Evolutionary conservation across 305 asterid genomes (phyloP).

Genomic region (Solanum aculeatissimum): DNA sequence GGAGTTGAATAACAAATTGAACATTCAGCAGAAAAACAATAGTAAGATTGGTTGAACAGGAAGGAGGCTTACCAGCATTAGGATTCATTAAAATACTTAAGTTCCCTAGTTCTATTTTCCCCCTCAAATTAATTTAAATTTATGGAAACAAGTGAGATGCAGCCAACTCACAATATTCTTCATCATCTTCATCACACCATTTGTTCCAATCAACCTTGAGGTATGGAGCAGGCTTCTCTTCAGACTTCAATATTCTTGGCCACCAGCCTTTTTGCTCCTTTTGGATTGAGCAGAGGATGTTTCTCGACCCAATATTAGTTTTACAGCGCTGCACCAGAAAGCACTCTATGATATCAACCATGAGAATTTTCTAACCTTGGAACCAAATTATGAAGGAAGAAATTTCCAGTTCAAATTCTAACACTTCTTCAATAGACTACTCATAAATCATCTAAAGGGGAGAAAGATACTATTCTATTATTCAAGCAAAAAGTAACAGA

Average conservation of each 20-base stretch:
- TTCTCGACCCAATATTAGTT: conserved; percentile 62
- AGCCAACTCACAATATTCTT: conserved; percentile 57
- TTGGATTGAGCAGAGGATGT: conserved; percentile 57
- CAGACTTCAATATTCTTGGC: conserved; percentile 71
- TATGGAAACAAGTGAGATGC: background rate
- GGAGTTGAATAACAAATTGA: background rate
- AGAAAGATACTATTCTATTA: background rate
- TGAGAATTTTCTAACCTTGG: background rate
- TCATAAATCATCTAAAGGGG: background rate
- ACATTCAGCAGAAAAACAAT: background rate
- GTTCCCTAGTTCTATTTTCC: background rate
- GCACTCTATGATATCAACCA: background rate
- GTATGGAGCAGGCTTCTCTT: conserved; percentile 70
- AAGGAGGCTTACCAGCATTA: background rate
- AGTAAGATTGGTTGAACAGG: background rate
- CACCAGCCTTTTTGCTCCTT: conserved; percentile 80
- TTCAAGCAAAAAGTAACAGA: background rate
- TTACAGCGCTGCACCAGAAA: conserved; percentile 54
- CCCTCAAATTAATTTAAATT: background rate
- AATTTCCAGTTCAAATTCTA: background rate
- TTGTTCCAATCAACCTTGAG: conserved; percentile 90
- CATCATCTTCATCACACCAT: conserved; percentile 89
- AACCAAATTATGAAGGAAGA: background rate
- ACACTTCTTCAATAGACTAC: background rate
- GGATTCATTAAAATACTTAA: background rate